Percentiles rank a stretch among this genome's conserved stretches.
Evolutionary conservation across 257 asterid genomes (phyloP).

Genomic region (Solanum chmielewskii): DNA sequence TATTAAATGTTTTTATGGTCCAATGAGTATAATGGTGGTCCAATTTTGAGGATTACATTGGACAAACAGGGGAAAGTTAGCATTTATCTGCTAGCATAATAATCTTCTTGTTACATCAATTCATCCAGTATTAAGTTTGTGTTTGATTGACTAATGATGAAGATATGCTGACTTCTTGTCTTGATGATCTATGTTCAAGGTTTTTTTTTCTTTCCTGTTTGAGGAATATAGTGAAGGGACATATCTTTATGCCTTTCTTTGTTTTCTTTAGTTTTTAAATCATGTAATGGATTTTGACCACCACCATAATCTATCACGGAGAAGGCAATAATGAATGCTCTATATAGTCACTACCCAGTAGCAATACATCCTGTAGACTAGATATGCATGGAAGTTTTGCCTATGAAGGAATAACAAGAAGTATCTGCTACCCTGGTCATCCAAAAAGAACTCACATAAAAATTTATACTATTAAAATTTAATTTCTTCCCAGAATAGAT

Average conservation of each 20-base stretch:
- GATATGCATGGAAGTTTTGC: neutral
- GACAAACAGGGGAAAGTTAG: neutral
- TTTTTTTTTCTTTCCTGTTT: neutral
- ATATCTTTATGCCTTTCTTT: neutral
- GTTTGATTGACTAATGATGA: neutral
- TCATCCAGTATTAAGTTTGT: neutral
- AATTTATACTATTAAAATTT: too few species aligned
- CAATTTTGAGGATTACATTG: neutral
- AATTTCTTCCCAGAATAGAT: neutral
- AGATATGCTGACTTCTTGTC: neutral
- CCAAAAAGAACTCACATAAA: neutral
- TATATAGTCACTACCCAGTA: neutral
- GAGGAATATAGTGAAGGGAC: neutral
- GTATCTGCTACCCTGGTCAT: neutral
- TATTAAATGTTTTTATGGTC: slow-evolving; percentile 3
- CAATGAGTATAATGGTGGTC: neutral
- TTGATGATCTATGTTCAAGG: neutral
- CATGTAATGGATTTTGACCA: neutral
- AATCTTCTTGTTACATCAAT: neutral
- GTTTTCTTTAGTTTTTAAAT: neutral
- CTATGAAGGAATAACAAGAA: neutral
- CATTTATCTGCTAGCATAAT: neutral
- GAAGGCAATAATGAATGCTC: neutral
- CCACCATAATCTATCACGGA: neutral
- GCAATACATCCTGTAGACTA: neutral